These are phyloP conservation scores for Pseudophaeomoniella oleicola DNA, from an alignment of 2,329 filamentous ascomycete genomes.

Conservation along the genomic window DNA sequence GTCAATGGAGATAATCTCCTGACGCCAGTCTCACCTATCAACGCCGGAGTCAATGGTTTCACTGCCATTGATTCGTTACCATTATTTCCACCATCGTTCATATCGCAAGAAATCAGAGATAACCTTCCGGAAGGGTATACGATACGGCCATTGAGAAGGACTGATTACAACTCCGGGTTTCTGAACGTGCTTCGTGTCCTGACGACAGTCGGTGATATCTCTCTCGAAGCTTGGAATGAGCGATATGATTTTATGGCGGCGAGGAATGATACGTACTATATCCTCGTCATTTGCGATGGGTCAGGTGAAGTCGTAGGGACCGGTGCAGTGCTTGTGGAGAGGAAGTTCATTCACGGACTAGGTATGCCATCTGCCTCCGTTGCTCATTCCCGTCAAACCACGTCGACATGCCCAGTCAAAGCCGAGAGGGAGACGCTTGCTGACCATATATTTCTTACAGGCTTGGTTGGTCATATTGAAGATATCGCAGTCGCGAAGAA, in stretches of 20 bases:
- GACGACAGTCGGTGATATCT: slow-evolving; percentile 83
- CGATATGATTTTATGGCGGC: slow-evolving; percentile 70
- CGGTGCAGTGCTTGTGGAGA: slow-evolving; percentile 78
- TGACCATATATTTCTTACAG: slow-evolving; percentile 56
- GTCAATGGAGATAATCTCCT: not conserved
- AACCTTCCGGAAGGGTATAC: slow-evolving; percentile 68
- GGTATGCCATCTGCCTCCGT: slow-evolving; percentile 16
- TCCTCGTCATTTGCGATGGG: slow-evolving; percentile 70
- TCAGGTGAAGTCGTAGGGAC: slow-evolving; percentile 67
- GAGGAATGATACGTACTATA: slow-evolving; percentile 66
- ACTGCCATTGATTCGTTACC: slow-evolving; percentile 19
- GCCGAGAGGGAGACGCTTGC: not conserved
- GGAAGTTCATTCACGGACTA: slow-evolving; percentile 47
- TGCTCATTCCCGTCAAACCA: slow-evolving; percentile 1
- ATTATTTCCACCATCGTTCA: slow-evolving; percentile 64
- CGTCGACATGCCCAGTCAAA: not conserved
- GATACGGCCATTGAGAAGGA: slow-evolving; percentile 62
- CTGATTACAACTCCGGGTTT: slow-evolving; percentile 65
- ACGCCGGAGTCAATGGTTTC: not conserved
- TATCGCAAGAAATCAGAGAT: slow-evolving; percentile 59
- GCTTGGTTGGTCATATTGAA: slow-evolving; percentile 86
- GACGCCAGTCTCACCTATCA: not conserved
- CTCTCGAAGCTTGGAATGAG: slow-evolving; percentile 56
- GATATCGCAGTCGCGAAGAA: slow-evolving; percentile 92
- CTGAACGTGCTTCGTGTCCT: slow-evolving; percentile 83